Conservation (phyloP, 2,329 filamentous ascomycete species). For the Xylaria multiplex region DNA sequence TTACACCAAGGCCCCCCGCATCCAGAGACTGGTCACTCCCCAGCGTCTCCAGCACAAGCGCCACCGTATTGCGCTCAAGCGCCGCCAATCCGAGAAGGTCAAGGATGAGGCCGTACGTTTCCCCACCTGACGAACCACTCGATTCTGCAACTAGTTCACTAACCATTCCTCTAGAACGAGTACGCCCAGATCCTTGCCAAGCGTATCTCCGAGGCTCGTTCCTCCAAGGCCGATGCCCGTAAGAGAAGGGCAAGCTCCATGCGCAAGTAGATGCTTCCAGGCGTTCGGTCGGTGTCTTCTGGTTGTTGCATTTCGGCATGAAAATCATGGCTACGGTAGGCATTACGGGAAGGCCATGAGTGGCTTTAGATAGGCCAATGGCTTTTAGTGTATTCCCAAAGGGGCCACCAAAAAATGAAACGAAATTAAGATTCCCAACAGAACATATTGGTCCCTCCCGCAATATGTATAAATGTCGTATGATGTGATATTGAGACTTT, state of each 20-base stretch:
- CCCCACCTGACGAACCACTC: neutral
- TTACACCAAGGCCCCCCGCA: constrained; percentile 99
- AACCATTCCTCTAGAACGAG: constrained; percentile 77
- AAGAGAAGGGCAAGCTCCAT: constrained; percentile 98
- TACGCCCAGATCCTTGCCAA: constrained; percentile 96
- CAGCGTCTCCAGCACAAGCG: constrained; percentile 99
- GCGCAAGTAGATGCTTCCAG: constrained; percentile 75
- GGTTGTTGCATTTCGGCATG: constrained; percentile 52
- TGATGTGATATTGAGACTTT: constrained; percentile 6
- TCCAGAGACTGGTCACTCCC: constrained; percentile 99
- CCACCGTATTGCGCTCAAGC: constrained; percentile 97
- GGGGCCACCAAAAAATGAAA: constrained; percentile 45
- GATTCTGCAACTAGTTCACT: constrained; percentile 44
- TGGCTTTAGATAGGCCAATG: constrained; percentile 46
- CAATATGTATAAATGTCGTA: constrained; percentile 5
- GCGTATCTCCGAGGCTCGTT: constrained; percentile 96
- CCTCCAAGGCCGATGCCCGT: constrained; percentile 90
- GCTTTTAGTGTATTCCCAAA: constrained; percentile 45
- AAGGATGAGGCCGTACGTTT: constrained; percentile 97
- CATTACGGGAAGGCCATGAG: constrained; percentile 42
- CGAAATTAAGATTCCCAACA: constrained; percentile 45
- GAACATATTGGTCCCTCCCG: constrained; percentile 1
- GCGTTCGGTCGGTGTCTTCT: constrained; percentile 52
- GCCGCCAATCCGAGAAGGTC: constrained; percentile 93
- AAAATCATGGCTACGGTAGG: constrained; percentile 46